These are phyloP conservation scores for Rhododendron ferrugineum DNA, from an alignment of 148 eudicot genomes.

Conservation along the genomic window DNA sequence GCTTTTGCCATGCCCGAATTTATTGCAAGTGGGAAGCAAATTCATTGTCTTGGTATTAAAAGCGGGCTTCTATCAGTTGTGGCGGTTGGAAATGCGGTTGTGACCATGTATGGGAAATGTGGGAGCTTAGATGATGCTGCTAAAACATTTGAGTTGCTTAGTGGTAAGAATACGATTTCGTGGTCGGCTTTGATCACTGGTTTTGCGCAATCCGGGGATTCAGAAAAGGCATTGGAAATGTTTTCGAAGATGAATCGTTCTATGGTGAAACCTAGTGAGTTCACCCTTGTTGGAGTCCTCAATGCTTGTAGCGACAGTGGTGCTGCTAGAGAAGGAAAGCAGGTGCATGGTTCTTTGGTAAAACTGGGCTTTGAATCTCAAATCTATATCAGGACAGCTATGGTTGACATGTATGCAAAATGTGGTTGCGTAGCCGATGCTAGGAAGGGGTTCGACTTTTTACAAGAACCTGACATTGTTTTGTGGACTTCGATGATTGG, in stretches of 20 bases:
- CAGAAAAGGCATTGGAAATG: conserved; percentile 35
- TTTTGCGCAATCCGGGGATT: conserved; percentile 45
- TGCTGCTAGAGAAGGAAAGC: conserved; percentile 36
- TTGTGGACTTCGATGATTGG: conserved; percentile 68
- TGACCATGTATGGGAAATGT: conserved; percentile 54
- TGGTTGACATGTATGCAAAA: conserved; percentile 67
- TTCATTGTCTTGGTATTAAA: conserved; percentile 40
- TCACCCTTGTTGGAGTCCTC: conserved; percentile 56
- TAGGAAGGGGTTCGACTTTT: conserved; percentile 46
- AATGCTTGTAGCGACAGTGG: conserved; percentile 47
- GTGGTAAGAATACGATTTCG: conserved; percentile 31
- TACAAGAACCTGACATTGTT: conserved; percentile 52
- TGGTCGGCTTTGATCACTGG: conserved; percentile 64
- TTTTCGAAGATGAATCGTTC: conserved; percentile 44
- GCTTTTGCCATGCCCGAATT: conserved; percentile 24
- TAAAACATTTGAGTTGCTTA: conserved; percentile 31
- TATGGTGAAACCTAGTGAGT: conserved; percentile 41
- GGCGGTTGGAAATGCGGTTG: conserved; percentile 47
- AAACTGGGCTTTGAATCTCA: conserved; percentile 49
- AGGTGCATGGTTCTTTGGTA: conserved; percentile 43
- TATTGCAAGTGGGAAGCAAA: conserved; percentile 27
- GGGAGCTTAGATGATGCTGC: conserved; percentile 30
- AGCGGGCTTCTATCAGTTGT: conserved; percentile 24
- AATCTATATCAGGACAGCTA: conserved; percentile 42
- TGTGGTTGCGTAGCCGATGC: conserved; percentile 43